Evolutionary conservation across 768 basidiomycete genomes (phyloP).

Genomic region (Calocybe cyanea): DNA sequence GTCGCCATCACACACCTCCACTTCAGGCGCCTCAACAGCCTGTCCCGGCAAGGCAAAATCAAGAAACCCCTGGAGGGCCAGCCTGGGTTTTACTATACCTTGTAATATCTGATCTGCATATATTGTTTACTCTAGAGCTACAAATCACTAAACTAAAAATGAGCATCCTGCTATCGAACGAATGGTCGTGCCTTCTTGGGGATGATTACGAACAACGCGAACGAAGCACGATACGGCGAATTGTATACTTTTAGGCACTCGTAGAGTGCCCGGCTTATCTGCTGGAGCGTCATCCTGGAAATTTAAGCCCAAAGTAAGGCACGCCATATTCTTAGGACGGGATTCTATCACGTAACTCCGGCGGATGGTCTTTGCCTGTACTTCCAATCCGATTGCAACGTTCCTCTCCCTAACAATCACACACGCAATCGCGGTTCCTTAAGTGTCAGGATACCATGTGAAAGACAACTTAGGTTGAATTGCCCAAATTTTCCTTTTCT

Average conservation of each 20-base stretch:
- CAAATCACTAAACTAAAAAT: not conserved
- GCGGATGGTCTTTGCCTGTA: too few species aligned
- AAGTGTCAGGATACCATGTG: too few species aligned
- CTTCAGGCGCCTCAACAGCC: slow-evolving; percentile 33
- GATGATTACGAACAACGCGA: not conserved
- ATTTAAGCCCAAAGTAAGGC: slow-evolving; percentile 1
- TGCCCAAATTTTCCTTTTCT: too few species aligned
- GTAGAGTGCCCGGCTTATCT: not conserved
- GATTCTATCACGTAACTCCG: not conserved
- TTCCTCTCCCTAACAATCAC: too few species aligned
- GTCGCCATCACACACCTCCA: slow-evolving; percentile 30
- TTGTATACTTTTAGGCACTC: not conserved
- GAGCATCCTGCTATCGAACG: slow-evolving; percentile 1
- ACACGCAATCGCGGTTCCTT: too few species aligned
- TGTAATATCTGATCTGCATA: slow-evolving; percentile 20
- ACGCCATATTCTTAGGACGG: not conserved
- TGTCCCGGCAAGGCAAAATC: slow-evolving; percentile 29
- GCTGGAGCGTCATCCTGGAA: slow-evolving; percentile 1
- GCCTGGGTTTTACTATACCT: slow-evolving; percentile 34
- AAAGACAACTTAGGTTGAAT: too few species aligned
- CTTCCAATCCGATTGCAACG: too few species aligned
- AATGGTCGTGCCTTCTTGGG: not conserved
- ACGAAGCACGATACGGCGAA: slow-evolving; percentile 2
- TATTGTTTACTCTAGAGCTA: not conserved
- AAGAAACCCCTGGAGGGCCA: slow-evolving; percentile 30